These are phyloP conservation scores for Sugiyamaella qingdaonensis DNA, from an alignment of 805 yeast genomes.

Conservation along the genomic window DNA sequence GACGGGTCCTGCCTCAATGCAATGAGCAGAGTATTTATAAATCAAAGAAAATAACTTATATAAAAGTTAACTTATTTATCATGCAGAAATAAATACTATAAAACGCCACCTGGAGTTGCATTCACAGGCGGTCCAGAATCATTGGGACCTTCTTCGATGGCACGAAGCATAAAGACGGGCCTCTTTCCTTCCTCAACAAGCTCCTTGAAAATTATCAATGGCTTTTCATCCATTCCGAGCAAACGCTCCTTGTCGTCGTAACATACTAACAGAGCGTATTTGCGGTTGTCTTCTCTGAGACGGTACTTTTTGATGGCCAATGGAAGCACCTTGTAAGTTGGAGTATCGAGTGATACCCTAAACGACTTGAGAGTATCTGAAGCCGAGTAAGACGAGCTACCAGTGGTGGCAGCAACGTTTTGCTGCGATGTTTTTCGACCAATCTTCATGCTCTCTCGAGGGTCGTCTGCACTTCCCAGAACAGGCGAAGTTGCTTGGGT, in stretches of 20 bases:
- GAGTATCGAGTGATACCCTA: conserved; percentile 84
- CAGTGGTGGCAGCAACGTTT: background rate
- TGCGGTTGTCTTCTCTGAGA: conserved; percentile 76
- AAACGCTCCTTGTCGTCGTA: conserved; percentile 89
- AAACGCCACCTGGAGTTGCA: conserved; percentile 27
- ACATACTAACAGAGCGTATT: conserved; percentile 83
- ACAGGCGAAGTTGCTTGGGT: background rate
- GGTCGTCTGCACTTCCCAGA: background rate
- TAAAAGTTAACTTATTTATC: background rate
- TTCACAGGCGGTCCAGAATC: conserved; percentile 16
- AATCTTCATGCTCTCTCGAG: conserved; percentile 3
- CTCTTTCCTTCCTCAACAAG: conserved; percentile 78
- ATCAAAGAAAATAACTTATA: background rate
- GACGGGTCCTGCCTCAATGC: background rate
- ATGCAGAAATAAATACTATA: conserved; percentile 8
- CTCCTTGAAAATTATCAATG: conserved; percentile 79
- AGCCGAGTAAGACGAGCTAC: conserved; percentile 14
- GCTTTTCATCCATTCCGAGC: conserved; percentile 78
- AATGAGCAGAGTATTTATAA: background rate
- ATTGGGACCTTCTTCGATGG: conserved; percentile 49
- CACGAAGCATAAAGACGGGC: conserved; percentile 90
- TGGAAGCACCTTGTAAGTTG: conserved; percentile 81
- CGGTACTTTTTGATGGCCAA: conserved; percentile 85
- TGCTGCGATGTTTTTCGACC: background rate
- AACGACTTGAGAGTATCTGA: conserved; percentile 76